Evolutionary conservation across 352 stramenopile species (phyloP), one percentile per base, ranked within the genome.

Genomic region (Globisporangium solare): DNA sequence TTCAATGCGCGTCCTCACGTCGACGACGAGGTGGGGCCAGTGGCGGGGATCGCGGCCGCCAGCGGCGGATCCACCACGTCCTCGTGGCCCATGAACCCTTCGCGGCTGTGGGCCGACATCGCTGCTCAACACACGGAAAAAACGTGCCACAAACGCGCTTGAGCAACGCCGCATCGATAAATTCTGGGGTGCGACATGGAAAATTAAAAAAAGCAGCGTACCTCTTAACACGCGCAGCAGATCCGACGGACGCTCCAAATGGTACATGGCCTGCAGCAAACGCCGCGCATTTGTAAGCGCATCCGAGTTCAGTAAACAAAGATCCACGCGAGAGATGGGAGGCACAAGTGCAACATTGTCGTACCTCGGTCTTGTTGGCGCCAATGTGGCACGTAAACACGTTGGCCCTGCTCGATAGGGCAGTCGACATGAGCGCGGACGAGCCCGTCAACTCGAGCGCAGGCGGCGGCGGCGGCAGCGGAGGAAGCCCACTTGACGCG

Each of bases 361-460:
- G 21, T 56, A 88, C 79, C 70, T 88, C 76, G 3, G 77, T 87
- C 65, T 88, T 90, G 63, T 73, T 88, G 41, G 71, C 55, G 15
- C 79, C 79, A 60, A 90, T 79, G 59, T 90, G 77, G 61, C 79
- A 90, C 59, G 77, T 90, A 57, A 77, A 90, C 54, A 90, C 74
- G 41, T 68, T 71, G 31, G 75, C 77, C 42, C 59, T 67, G 46
- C 71, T 81, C n/a, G 69, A 71, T 48, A 83, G 55, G 12, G 73
- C 73, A 37, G 63, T 64, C 14, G 60, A 40, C 14, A 64, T 58
- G 7, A 60, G 61, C 12, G 35, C 47, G 3, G 58, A 45, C 20
- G 66, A 54, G 10, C 61, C 66, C 0, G 24, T 22, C 51, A 61
- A 61, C 58, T 61, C 56, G 8, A 54, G 39, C 21, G 56, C 32